These are phyloP conservation scores for Magnusiomyces sp. DNA, from an alignment of 1,139 yeast genomes.

Conservation along the genomic window DNA sequence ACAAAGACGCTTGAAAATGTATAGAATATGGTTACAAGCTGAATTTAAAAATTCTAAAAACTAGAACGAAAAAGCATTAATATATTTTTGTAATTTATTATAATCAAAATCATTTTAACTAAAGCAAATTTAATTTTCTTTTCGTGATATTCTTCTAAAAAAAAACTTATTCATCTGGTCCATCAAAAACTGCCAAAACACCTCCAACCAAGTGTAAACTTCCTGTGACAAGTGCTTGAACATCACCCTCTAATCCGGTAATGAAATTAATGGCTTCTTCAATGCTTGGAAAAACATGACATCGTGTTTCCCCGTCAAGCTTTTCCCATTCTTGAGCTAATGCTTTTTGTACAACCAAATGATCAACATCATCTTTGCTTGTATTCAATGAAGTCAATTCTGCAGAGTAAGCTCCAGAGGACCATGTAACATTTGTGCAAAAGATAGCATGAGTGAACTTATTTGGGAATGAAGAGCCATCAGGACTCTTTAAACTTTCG, in stretches of 20 bases:
- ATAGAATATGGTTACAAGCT: constrained; percentile 94
- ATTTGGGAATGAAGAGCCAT: constrained; percentile 21
- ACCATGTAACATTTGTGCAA: constrained; percentile 89
- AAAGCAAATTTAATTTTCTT: too few species aligned
- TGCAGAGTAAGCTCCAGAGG: constrained; percentile 66
- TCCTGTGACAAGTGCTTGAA: constrained; percentile 85
- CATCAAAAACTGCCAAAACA: constrained; percentile 71
- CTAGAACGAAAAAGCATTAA: background rate
- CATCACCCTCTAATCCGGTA: constrained; percentile 31
- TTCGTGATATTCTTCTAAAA: too few species aligned
- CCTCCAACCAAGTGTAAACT: constrained; percentile 95
- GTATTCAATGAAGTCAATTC: constrained; percentile 83
- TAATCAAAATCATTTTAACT: too few species aligned
- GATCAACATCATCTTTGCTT: constrained; percentile 67
- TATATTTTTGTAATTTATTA: background rate
- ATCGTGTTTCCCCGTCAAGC: constrained; percentile 40
- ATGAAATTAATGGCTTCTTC: constrained; percentile 61
- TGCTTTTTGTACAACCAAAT: constrained; percentile 69
- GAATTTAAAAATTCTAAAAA: constrained; percentile 42
- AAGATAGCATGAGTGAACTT: constrained; percentile 69
- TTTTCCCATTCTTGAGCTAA: constrained; percentile 63
- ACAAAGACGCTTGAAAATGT: constrained; percentile 88
- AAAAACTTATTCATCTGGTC: constrained; percentile 11
- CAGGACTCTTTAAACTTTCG: constrained; percentile 31
- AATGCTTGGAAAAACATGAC: constrained; percentile 61